Conservation (phyloP, 108 stramenopile genomes). For the Fragilariopsis cylindrus region DNA sequence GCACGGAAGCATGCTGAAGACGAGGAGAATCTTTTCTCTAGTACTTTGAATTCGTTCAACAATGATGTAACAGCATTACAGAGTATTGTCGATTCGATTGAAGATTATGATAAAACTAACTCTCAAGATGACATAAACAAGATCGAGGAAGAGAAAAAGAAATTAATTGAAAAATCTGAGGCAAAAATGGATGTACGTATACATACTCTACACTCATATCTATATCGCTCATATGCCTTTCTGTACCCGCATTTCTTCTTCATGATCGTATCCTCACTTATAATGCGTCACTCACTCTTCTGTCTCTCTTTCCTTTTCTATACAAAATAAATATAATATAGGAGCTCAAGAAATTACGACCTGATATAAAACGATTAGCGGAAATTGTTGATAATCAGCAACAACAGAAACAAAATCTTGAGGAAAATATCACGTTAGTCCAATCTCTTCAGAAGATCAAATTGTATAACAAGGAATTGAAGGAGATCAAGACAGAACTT, state of each 20-base stretch:
- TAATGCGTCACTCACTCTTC: no score
- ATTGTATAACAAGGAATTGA: conserved; percentile 41
- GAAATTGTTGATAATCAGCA: conserved; percentile 69
- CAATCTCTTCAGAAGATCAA: conserved; percentile 20
- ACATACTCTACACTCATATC: no score
- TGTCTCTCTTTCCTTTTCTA: no score
- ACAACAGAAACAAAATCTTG: conserved; percentile 59
- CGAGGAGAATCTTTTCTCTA: conserved; percentile 41
- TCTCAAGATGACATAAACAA: conserved; percentile 33
- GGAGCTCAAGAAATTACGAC: conserved; percentile 46
- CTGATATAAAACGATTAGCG: conserved; percentile 39
- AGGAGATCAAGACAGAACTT: conserved; percentile 36
- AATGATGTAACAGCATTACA: conserved; percentile 38
- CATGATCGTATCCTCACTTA: no score
- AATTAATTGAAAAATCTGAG: conserved; percentile 25
- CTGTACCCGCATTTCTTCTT: no score
- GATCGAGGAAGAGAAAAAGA: conserved; percentile 35
- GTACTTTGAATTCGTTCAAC: conserved; percentile 35
- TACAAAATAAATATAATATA: no score
- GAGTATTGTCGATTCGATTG: conserved; percentile 28
- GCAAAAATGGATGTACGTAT: conserved; percentile 51
- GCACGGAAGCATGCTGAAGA: conserved; percentile 27
- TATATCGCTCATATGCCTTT: no score
- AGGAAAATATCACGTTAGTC: conserved; percentile 69
- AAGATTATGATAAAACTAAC: conserved; percentile 31